A percentile compares a stretch with the other conserved stretches of the same genome.
Evolutionary conservation across 441 rosid genomes (phyloP).

Genomic region (Corymbia citriodora): DNA sequence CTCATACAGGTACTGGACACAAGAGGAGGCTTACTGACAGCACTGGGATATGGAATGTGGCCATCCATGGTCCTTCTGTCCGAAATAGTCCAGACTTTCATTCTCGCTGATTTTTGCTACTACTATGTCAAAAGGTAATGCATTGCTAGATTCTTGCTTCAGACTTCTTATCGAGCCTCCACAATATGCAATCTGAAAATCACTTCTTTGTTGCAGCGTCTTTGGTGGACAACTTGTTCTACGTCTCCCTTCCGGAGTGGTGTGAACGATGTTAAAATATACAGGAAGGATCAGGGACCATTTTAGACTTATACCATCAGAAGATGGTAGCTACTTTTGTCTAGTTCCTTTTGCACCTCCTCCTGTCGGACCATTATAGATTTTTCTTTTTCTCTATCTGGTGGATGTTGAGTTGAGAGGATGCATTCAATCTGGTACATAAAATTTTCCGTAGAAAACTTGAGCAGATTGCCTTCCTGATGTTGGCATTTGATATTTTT

Average conservation of each 20-base stretch:
- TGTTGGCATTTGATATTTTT: neutral
- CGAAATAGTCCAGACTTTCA: slow-evolving; percentile 55
- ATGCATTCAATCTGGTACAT: neutral
- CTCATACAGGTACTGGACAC: slow-evolving; percentile 45
- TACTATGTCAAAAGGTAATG: slow-evolving; percentile 52
- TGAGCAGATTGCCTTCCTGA: neutral
- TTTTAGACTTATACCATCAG: neutral
- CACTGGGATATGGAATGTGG: slow-evolving; percentile 66
- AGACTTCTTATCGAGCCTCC: neutral
- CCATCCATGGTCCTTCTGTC: slow-evolving; percentile 61
- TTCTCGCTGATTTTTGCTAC: slow-evolving; percentile 65
- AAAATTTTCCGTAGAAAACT: neutral
- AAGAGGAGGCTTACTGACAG: slow-evolving; percentile 41
- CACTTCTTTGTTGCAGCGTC: slow-evolving; percentile 18
- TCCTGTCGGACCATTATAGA: neutral
- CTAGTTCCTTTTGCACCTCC: neutral
- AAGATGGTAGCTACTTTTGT: neutral
- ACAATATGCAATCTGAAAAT: neutral
- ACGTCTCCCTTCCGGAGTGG: slow-evolving; percentile 60
- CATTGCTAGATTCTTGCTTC: neutral
- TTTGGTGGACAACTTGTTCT: slow-evolving; percentile 61
- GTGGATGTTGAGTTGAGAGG: neutral
- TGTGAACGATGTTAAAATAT: slow-evolving; percentile 9
- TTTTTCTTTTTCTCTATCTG: neutral
- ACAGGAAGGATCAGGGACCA: neutral